Evolutionary conservation across 768 basidiomycete genomes (phyloP), one percentile per base, ranked within the genome.

Genomic region (Termitomyces sp.): DNA sequence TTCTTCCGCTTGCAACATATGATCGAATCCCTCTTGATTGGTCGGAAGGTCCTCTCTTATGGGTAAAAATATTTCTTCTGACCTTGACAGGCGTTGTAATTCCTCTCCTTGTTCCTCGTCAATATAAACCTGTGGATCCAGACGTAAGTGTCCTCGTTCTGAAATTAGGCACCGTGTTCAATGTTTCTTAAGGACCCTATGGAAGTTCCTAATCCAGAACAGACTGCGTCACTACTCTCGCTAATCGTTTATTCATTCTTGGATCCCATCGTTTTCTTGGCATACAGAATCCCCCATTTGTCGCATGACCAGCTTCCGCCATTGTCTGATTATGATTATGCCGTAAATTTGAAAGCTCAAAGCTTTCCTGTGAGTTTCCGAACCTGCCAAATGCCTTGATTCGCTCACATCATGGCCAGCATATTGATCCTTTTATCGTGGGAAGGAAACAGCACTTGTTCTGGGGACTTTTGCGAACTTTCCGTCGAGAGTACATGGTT

Each of bases 241-340:
- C 62, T 75, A 14, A 45, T 75, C 5, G 64, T 76, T 4, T 88
- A 79, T 63, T 70, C 72, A 16, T 90, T 80, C 71, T 68, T 88
- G 62, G 82, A 88, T 58, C 74, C 77, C 0, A 67, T 79, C 36
- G 69, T 87, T 22, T 74, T 76, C 54, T 62, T 71, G 36, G 82
- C 79, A 4, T 76, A 76, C 59, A 71, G 73, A 14, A 63, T 77
- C n/a, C 67, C 75, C 5, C 82, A 81, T 65, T 67, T 86, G 0
- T 66, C 80, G 0, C 71, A 74, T 43, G 83, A 87, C 47, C 67
- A 82, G 53, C 68, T 87, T 28, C 85, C 85, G 14, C 82, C 82
- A 2, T 76, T 89, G 71, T 82, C 84, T 2, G 86, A 89, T 59
- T 82, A 81, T 55, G 87, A 89, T 59, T 54, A 67, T 55, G 69